Conservation (phyloP, 306 rosid genomes). For the Elaeagnus macrophylla region DNA sequence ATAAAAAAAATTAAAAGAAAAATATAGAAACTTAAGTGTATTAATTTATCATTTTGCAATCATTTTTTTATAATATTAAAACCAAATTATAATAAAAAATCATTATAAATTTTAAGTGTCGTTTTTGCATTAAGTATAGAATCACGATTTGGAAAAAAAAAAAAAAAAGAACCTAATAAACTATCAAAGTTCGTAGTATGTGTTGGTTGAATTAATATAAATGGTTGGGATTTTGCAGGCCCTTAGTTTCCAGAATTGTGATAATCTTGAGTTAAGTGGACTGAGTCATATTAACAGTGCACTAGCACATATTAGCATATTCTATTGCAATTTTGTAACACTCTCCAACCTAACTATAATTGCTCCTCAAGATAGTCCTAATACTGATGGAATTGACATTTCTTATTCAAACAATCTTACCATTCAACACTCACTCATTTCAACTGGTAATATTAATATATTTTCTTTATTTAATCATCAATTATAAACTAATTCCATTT, state of each 20-base stretch:
- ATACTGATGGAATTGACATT: slow-evolving; percentile 26
- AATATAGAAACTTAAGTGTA: too few relatives aligned
- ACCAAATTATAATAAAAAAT: too few relatives aligned
- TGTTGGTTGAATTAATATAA: too few relatives aligned
- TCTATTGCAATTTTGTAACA: neutral
- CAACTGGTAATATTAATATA: slow-evolving; percentile 15
- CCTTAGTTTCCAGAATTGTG: neutral
- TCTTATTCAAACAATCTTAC: neutral
- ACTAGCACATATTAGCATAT: slow-evolving; percentile 7
- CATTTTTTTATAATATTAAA: too few relatives aligned
- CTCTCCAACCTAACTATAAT: slow-evolving; percentile 7
- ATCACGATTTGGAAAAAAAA: too few relatives aligned
- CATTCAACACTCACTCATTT: slow-evolving; percentile 13
- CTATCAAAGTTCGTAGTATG: too few relatives aligned
- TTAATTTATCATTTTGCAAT: too few relatives aligned
- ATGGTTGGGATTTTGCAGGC: slow-evolving; percentile 1
- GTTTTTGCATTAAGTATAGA: too few relatives aligned
- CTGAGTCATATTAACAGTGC: slow-evolving; percentile 12
- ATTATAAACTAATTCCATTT: neutral
- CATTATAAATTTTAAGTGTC: too few relatives aligned
- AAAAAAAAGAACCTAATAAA: too few relatives aligned
- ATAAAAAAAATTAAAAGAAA: too few relatives aligned
- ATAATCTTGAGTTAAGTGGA: slow-evolving; percentile 1
- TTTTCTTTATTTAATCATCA: neutral
- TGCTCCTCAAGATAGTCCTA: slow-evolving; percentile 22